Percentiles rank a stretch among this genome's conserved stretches.
These are phyloP conservation scores for Candolleomyces efflorescens DNA, from an alignment of 768 basidiomycete species.

Conservation along the genomic window DNA sequence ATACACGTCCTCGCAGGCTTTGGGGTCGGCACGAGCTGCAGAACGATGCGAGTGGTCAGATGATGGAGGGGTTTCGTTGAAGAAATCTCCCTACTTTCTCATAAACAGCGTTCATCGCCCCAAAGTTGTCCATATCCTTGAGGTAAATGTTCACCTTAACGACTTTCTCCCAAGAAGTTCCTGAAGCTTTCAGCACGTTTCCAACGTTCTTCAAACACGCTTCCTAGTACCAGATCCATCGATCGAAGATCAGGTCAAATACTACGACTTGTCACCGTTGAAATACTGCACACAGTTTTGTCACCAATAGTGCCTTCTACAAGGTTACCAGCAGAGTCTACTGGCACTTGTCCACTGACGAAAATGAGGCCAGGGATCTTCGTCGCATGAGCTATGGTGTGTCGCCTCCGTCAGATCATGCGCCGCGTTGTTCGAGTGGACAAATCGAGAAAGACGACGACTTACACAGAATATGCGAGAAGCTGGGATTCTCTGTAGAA, in stretches of 20 bases:
- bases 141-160: slow-evolving; percentile 41
- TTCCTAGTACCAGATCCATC: neutral
- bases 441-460: slow-evolving; percentile 15
- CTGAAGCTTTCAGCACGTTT: slow-evolving; percentile 36
- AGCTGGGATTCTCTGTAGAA: slow-evolving; percentile 37
- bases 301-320: slow-evolving; percentile 54
- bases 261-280: neutral
- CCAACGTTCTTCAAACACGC: slow-evolving; percentile 26
- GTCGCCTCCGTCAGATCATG: neutral
- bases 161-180: slow-evolving; percentile 36
- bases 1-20: slow-evolving; percentile 54
- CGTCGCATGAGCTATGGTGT: slow-evolving; percentile 44
- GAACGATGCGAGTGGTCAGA: neutral
- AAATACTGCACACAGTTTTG: slow-evolving; percentile 45
- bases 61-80: neutral
- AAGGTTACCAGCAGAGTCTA: slow-evolving; percentile 42
- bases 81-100: slow-evolving; percentile 21
- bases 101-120: slow-evolving; percentile 37
- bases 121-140: slow-evolving; percentile 34
- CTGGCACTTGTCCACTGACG: slow-evolving; percentile 57
- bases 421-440: neutral
- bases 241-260: neutral
- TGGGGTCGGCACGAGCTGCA: slow-evolving; percentile 43
- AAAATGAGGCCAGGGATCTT: slow-evolving; percentile 58
- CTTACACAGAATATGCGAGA: slow-evolving; percentile 48